These are phyloP conservation scores for Herpetomonas tarakana DNA, from an alignment of 208 protist genomes.

Conservation along the genomic window DNA sequence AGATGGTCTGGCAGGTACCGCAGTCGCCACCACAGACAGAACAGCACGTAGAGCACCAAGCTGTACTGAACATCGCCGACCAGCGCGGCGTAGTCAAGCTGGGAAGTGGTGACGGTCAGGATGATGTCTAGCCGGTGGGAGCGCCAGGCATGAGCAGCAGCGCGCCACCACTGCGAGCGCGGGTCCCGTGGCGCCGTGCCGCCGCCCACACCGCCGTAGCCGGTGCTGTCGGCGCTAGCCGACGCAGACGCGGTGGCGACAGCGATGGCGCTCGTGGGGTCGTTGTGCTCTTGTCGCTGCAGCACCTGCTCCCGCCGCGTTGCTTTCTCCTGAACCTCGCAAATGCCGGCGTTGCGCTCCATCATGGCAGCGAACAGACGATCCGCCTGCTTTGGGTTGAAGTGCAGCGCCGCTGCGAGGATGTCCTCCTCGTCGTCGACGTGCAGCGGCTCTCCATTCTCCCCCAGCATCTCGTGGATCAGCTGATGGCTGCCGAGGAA, in stretches of 20 bases:
- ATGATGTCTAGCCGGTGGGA: constrained; percentile 54
- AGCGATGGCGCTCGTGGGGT: neutral
- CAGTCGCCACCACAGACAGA: constrained; percentile 79
- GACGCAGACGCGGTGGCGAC: neutral
- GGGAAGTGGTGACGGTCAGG: constrained; percentile 37
- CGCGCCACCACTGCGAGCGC: constrained; percentile 63
- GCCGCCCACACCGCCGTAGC: constrained; percentile 3
- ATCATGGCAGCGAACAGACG: constrained; percentile 41
- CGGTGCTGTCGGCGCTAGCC: neutral
- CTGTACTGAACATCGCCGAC: constrained; percentile 83
- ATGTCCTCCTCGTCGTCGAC: neutral
- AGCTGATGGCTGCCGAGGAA: neutral
- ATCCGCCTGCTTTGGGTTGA: constrained; percentile 28
- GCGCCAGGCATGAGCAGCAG: constrained; percentile 58
- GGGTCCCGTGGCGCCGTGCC: constrained; percentile 23
- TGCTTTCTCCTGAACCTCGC: constrained; percentile 12
- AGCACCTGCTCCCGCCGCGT: constrained; percentile 1
- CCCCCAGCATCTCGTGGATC: neutral
- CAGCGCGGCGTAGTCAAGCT: constrained; percentile 77
- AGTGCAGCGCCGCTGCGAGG: neutral
- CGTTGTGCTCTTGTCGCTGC: constrained; percentile 1
- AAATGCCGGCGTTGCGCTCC: constrained; percentile 45
- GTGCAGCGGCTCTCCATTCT: neutral
- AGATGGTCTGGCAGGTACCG: constrained; percentile 24
- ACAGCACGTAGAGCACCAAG: constrained; percentile 70